phyloP scores from a whole-genome alignment of 2,329 filamentous ascomycete genomes.

The Nemania sp. region DNA sequence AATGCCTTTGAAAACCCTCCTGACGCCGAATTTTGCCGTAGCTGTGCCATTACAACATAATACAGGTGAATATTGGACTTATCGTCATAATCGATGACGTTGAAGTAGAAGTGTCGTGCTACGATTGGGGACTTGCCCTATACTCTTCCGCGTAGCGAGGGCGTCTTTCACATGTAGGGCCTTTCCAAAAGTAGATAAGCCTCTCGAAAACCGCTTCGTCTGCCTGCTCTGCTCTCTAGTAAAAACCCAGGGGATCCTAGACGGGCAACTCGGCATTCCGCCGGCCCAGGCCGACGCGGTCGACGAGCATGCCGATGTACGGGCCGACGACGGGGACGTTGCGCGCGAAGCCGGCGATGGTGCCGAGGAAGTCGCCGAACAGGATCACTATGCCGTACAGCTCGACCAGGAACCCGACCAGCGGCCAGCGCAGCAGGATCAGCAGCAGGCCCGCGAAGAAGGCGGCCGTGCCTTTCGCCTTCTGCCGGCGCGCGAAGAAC shows the following conservation, averaged over 20 bases:
- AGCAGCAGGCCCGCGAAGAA: conserved; percentile 83
- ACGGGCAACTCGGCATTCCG: conserved; percentile 79
- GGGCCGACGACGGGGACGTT: conserved; percentile 85
- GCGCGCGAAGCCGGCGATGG: conserved; percentile 84
- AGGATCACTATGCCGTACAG: conserved; percentile 90
- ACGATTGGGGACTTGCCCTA: neutral
- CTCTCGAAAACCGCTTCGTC: too few relatives aligned
- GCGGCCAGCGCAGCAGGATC: conserved; percentile 87
- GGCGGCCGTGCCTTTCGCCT: conserved; percentile 86
- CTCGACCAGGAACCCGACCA: conserved; percentile 89
- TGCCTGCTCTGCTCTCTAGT: too few relatives aligned
- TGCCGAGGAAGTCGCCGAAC: conserved; percentile 95
- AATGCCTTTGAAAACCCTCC: conserved; percentile 3
- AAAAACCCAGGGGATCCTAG: conserved; percentile 41
- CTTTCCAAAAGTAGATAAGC: too few relatives aligned
- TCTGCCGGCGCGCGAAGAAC: conserved; percentile 94
- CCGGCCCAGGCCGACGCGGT: conserved; percentile 67
- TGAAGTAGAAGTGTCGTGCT: conserved; percentile 10
- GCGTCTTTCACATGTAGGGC: neutral
- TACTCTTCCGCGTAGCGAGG: neutral
- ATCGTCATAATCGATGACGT: conserved; percentile 9
- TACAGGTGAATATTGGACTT: conserved; percentile 13
- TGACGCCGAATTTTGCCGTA: conserved; percentile 16
- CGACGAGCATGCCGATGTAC: conserved; percentile 75
- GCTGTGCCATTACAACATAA: conserved; percentile 22